Conservation (phyloP, 495 filamentous ascomycete genomes). For the Talaromyces thailandensis region DNA sequence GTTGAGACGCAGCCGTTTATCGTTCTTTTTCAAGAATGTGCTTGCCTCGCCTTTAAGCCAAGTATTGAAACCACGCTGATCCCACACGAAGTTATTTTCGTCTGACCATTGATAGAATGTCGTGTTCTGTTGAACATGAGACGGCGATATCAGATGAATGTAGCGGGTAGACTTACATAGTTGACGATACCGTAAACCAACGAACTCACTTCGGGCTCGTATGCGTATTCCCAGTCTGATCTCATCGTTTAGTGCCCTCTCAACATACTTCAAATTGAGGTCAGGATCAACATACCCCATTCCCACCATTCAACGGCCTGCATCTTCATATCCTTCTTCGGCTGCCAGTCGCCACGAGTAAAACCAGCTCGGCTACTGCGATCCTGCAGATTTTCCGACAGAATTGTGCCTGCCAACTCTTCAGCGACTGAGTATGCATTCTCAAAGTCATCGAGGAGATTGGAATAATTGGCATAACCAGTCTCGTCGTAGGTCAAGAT, state of each 20-base stretch:
- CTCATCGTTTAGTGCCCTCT: constrained; percentile 12
- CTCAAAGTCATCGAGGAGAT: constrained; percentile 43
- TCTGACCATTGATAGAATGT: constrained; percentile 43
- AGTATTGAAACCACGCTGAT: constrained; percentile 58
- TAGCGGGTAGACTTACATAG: constrained; percentile 8
- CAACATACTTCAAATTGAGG: not conserved
- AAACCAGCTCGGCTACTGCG: constrained; percentile 51
- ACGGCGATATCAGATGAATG: not conserved
- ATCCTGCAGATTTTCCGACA: constrained; percentile 55
- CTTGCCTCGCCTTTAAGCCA: constrained; percentile 54
- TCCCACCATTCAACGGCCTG: constrained; percentile 60
- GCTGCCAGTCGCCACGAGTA: constrained; percentile 55
- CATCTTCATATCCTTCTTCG: constrained; percentile 43
- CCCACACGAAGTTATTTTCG: constrained; percentile 58
- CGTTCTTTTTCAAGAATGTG: constrained; percentile 47
- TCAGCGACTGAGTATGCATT: constrained; percentile 40
- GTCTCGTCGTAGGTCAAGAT: constrained; percentile 51
- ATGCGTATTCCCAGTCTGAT: constrained; percentile 48
- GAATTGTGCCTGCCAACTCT: constrained; percentile 47
- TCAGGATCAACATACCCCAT: constrained; percentile 26
- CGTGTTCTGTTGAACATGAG: constrained; percentile 21
- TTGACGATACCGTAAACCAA: constrained; percentile 34
- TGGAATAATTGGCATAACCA: constrained; percentile 42
- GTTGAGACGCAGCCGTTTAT: constrained; percentile 50
- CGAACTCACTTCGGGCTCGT: constrained; percentile 37